Percentiles rank a stretch among this genome's conserved stretches.
Conservation (phyloP, 176 grass and related monocot genomes). For the Carex myosuroides region DNA sequence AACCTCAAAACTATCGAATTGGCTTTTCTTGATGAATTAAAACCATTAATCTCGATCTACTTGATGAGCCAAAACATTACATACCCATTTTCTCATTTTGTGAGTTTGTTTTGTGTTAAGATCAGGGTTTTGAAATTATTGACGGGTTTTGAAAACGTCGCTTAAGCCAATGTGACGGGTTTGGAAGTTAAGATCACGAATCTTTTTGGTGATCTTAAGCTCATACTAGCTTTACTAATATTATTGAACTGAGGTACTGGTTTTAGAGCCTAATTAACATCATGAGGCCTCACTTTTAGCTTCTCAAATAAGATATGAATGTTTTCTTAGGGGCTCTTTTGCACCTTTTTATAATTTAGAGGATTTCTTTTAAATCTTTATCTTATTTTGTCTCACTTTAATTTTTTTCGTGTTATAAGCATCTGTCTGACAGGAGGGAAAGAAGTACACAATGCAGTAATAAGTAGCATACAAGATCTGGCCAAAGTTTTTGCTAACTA, state of each 20-base stretch:
- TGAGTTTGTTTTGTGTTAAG: neutral
- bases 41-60: neutral
- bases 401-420: slow-evolving; percentile 39
- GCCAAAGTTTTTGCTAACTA: slow-evolving; percentile 82
- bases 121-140: neutral
- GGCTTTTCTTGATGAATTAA: neutral
- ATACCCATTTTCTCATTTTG: neutral
- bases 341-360: neutral
- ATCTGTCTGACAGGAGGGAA: slow-evolving; percentile 85
- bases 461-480: slow-evolving; percentile 95
- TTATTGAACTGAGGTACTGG: neutral
- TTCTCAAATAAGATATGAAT: neutral
- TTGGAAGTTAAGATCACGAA: neutral
- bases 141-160: neutral
- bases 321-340: neutral
- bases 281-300: neutral
- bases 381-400: slow-evolving; percentile 24
- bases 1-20: neutral
- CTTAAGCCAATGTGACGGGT: neutral
- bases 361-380: neutral
- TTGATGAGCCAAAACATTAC: neutral
- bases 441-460: slow-evolving; percentile 91
- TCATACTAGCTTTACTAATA: neutral
- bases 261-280: neutral
- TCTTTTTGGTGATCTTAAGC: neutral